These are phyloP conservation scores for Cudoniella acicularis DNA, from an alignment of 495 filamentous ascomycete species.

Conservation along the genomic window DNA sequence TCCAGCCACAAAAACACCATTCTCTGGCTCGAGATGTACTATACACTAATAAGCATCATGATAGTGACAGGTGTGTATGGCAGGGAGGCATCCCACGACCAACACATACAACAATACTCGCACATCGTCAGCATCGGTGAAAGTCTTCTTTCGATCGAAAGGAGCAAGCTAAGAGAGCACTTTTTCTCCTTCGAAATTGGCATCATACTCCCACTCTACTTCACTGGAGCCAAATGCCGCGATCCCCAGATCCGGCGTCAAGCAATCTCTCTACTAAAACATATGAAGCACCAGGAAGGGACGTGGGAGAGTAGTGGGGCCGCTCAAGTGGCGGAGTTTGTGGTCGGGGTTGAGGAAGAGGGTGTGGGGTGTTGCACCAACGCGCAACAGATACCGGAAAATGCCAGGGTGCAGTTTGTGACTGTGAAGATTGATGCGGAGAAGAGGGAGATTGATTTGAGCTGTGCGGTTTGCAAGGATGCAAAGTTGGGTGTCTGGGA, in stretches of 20 bases:
- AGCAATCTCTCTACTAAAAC: conserved; percentile 35
- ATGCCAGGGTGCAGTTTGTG: background rate
- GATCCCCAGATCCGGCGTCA: conserved; percentile 36
- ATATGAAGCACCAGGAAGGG: conserved; percentile 36
- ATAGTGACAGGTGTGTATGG: background rate
- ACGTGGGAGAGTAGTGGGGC: conserved; percentile 29
- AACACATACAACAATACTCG: background rate
- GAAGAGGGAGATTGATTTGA: too few relatives aligned
- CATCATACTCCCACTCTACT: conserved; percentile 31
- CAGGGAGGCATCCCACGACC: background rate
- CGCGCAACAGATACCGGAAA: background rate
- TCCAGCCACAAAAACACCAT: background rate
- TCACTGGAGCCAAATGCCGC: conserved; percentile 35
- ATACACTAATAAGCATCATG: background rate
- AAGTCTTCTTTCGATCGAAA: background rate
- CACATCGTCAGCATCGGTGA: background rate
- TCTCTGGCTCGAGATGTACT: background rate
- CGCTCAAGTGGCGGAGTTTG: background rate
- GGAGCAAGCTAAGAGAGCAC: background rate
- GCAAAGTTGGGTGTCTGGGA: too few relatives aligned
- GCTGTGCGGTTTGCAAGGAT: too few relatives aligned
- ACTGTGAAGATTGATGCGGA: too few relatives aligned
- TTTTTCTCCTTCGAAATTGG: conserved; percentile 23
- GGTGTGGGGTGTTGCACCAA: background rate
- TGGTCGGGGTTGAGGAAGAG: background rate